Base-by-base conservation (phyloP, 306 rosid species). In the Vigna angularis region DNA sequence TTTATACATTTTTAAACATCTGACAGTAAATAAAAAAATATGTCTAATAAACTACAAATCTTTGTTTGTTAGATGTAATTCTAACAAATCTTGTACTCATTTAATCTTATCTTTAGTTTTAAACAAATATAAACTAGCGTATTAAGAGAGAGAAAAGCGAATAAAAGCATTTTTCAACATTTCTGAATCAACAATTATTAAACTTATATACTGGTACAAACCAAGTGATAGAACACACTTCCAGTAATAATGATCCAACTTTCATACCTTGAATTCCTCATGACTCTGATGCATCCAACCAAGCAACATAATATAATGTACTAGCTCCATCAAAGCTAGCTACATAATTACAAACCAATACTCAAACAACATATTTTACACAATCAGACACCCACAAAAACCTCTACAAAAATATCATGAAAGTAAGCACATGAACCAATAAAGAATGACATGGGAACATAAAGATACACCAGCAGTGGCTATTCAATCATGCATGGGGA, bases 291-390 rank as follows among this genome's bases (percentile, higher is more conserved):
- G 68, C 81, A 69, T 66, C 85, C 75, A 63, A 62, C 13, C n/a
- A 77, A 56, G 57, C 52, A 74, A 67, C 56, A 72, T 40, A 77
- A 72, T 78, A 72, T 40, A 77, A 72, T 78, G 57, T 24, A 77
- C 62, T 62, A 77, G 83, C 81, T 73, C 34, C 51, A 16, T 15
- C 32, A 74, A 78, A 82, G 73, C 79, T 58, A 81, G 68, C 34
- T 18, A 12, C 50, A 66, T 5, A 74, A 67, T 56, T 34, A 49
- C 36, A 48, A n/a, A 7, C 73, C 70, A 59, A 49, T 53, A 40
- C 74, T 75, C 78, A 77, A 73, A 40, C 61, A 69, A 69, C 81
- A 34, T 73, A 80, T 59, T 79, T 71, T 42, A 80, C 79, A 81
- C 68, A 66, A 66, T 28, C 66, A 78, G 17, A 67, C 71, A 47